Conservation (phyloP, 2,329 filamentous ascomycete genomes). For the Trichophyton mentagrophytes region DNA sequence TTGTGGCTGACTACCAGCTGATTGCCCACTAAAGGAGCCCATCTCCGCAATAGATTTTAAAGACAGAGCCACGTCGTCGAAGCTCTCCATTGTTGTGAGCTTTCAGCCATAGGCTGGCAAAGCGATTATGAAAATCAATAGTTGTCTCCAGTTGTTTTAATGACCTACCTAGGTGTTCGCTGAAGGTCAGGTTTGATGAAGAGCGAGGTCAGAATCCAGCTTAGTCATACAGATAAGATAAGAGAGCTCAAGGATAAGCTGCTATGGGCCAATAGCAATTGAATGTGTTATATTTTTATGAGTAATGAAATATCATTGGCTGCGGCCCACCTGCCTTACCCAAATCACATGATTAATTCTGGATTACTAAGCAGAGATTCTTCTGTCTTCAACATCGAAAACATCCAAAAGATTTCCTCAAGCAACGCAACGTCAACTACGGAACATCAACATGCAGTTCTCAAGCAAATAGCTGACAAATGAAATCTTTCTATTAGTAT, state of each 20-base stretch:
- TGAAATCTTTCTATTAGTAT: not conserved
- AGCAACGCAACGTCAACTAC: not conserved
- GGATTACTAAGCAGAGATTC: too few species aligned
- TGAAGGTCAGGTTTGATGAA: not conserved
- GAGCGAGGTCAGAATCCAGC: not conserved
- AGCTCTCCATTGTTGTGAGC: constrained; percentile 25
- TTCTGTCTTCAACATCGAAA: too few species aligned
- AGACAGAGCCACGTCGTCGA: constrained; percentile 24
- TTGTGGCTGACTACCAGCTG: constrained; percentile 12
- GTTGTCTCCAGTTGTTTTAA: too few species aligned
- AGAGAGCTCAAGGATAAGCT: not conserved
- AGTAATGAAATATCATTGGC: too few species aligned
- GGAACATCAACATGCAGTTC: not conserved
- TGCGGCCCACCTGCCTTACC: too few species aligned
- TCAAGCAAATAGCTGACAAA: not conserved
- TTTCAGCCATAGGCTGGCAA: not conserved
- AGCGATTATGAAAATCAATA: not conserved
- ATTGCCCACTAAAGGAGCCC: constrained; percentile 14
- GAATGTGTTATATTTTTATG: too few species aligned
- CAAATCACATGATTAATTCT: too few species aligned
- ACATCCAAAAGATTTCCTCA: too few species aligned
- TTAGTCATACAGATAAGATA: not conserved
- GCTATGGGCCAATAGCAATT: not conserved
- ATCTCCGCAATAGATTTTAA: constrained; percentile 18
- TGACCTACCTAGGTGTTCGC: too few species aligned